Percentiles rank a stretch among this genome's conserved stretches.
phyloP scores from a whole-genome alignment of 106 monocot species.

The Dioscorea dumetorum region DNA sequence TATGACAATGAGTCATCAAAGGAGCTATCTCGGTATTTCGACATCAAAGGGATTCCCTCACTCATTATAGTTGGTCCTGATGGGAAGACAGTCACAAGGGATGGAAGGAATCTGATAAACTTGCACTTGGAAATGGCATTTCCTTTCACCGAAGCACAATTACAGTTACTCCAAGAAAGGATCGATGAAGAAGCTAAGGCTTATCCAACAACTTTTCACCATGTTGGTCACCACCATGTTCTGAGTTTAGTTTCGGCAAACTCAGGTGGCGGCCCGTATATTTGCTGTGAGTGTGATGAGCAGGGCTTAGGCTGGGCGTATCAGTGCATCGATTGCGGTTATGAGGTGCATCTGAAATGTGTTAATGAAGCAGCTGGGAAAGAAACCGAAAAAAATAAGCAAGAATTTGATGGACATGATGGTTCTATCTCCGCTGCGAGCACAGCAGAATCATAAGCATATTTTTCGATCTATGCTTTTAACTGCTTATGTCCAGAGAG shows the following conservation, averaged over 20 bases:
- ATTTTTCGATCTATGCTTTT: no score
- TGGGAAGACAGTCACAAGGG: constrained; percentile 41
- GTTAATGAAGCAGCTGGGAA: constrained; percentile 4
- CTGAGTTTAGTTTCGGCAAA: constrained; percentile 43
- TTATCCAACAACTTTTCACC: constrained; percentile 29
- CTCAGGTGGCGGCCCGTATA: constrained; percentile 42
- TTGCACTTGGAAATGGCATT: constrained; percentile 44
- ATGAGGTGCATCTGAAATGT: constrained; percentile 54
- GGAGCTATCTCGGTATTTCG: constrained; percentile 31
- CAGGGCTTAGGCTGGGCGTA: constrained; percentile 60
- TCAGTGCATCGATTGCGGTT: constrained; percentile 49
- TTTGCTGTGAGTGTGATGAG: constrained; percentile 59
- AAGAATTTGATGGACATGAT: constrained; percentile 1
- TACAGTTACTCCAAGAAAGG: constrained; percentile 23
- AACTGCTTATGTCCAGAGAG: no score
- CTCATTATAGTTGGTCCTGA: constrained; percentile 44
- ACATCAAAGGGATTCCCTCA: constrained; percentile 31
- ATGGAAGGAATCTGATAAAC: constrained; percentile 48
- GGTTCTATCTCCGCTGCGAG: no score
- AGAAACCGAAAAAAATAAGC: constrained; percentile 7
- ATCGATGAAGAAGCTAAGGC: constrained; percentile 49
- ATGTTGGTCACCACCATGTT: constrained; percentile 34
- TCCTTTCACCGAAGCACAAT: constrained; percentile 26
- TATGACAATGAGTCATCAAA: constrained; percentile 22
- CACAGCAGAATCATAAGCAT: no score